These are phyloP conservation scores for Calonectria henricotiae DNA, from an alignment of 2,329 filamentous ascomycete species.

Conservation along the genomic window DNA sequence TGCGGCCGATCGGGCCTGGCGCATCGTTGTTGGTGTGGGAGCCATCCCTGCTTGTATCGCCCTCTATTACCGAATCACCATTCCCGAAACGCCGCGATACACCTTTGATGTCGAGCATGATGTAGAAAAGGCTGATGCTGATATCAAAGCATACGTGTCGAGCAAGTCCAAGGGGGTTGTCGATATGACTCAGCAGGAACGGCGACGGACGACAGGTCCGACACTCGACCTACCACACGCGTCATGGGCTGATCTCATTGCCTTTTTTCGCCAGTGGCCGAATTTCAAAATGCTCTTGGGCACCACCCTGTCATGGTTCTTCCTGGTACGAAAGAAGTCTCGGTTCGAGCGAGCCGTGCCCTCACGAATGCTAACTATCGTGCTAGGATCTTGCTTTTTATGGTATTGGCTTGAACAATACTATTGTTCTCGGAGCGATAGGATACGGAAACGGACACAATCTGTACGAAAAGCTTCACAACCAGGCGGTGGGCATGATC, in stretches of 20 bases:
- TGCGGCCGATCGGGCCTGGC: conserved; percentile 87
- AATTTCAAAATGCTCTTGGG: conserved; percentile 82
- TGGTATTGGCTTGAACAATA: conserved; percentile 83
- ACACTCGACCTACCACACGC: conserved; percentile 77
- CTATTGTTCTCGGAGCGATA: conserved; percentile 80
- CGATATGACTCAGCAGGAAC: conserved; percentile 66
- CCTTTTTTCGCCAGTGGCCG: conserved; percentile 79
- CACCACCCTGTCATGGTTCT: conserved; percentile 87
- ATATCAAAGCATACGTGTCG: conserved; percentile 75
- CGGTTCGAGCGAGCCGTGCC: neutral
- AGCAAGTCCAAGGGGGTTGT: conserved; percentile 66
- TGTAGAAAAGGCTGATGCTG: conserved; percentile 81
- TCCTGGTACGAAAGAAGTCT: conserved; percentile 67
- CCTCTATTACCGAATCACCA: conserved; percentile 89
- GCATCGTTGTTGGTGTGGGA: conserved; percentile 85
- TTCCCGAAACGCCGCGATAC: conserved; percentile 88
- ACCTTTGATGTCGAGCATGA: conserved; percentile 87
- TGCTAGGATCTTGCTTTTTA: conserved; percentile 77
- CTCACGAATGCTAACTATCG: conserved; percentile 33
- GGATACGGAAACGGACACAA: conserved; percentile 77
- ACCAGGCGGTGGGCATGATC: conserved; percentile 83
- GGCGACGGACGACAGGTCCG: conserved; percentile 67
- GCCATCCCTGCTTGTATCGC: conserved; percentile 84
- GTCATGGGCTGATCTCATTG: conserved; percentile 78
- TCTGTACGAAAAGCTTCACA: conserved; percentile 79